phyloP scores from a whole-genome alignment of 306 rosid genomes.

The Prunus persica region Prunus_persica_NCBIv2 NC_034009.1:30486001-30486500 shows the following conservation, averaged over 20 bases:
- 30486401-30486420: not conserved
- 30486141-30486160: conserved; percentile 46
- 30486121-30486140: conserved; percentile 21
- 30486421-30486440: too few species aligned
- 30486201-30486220: conserved; percentile 43
- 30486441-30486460: too few species aligned
- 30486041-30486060: conserved; percentile 30
- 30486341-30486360: not conserved
- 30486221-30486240: conserved; percentile 18
- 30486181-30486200: conserved; percentile 60
- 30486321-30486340: not conserved
- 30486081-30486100: conserved; percentile 22
- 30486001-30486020: conserved; percentile 71
- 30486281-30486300: conserved; percentile 17
- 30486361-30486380: not conserved
- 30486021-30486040: conserved; percentile 33
- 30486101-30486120: conserved; percentile 16
- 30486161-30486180: conserved; percentile 42
- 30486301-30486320: conserved; percentile 5
- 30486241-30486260: conserved; percentile 20
- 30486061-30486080: conserved; percentile 28
- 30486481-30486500: too few species aligned
- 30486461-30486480: too few species aligned
- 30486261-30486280: conserved; percentile 13
- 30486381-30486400: not conserved